phyloP scores from a whole-genome alignment of 2,329 filamentous ascomycete species.

The Monascus ruber region DNA sequence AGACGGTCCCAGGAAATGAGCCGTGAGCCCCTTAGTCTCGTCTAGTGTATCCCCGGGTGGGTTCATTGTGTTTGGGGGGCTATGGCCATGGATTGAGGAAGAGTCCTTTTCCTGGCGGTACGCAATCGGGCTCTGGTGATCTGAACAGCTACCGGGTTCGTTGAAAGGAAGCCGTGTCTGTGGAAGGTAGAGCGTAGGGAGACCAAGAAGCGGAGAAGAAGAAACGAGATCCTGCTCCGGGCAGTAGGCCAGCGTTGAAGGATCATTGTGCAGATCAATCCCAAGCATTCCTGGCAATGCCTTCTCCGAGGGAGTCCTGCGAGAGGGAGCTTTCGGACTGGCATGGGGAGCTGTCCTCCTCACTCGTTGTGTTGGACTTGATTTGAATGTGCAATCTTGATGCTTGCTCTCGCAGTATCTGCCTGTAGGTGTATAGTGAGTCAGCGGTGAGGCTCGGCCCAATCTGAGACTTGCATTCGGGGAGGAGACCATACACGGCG shows the following conservation, averaged over 20 bases:
- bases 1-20: slow-evolving; percentile 36
- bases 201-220: no score
- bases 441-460: neutral
- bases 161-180: no score
- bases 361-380: slow-evolving; percentile 5
- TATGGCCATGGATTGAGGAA: no score
- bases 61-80: neutral
- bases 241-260: no score
- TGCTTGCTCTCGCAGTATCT: slow-evolving; percentile 15
- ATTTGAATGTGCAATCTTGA: slow-evolving; percentile 13
- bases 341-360: slow-evolving; percentile 1
- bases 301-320: slow-evolving; percentile 1
- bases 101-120: no score
- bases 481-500: slow-evolving; percentile 30
- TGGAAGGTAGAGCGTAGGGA: no score
- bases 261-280: no score
- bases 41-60: slow-evolving; percentile 25
- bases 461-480: neutral
- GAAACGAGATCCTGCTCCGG: no score
- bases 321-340: neutral
- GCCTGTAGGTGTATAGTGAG: slow-evolving; percentile 6
- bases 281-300: neutral
- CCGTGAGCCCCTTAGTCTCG: slow-evolving; percentile 31
- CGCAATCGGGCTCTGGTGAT: no score
- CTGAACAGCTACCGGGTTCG: no score